A percentile compares a stretch with the other conserved stretches of the same genome.
These are phyloP conservation scores for Gymnopus androsaceus DNA, from an alignment of 1,284 basidiomycete species.

Conservation along the genomic window DNA sequence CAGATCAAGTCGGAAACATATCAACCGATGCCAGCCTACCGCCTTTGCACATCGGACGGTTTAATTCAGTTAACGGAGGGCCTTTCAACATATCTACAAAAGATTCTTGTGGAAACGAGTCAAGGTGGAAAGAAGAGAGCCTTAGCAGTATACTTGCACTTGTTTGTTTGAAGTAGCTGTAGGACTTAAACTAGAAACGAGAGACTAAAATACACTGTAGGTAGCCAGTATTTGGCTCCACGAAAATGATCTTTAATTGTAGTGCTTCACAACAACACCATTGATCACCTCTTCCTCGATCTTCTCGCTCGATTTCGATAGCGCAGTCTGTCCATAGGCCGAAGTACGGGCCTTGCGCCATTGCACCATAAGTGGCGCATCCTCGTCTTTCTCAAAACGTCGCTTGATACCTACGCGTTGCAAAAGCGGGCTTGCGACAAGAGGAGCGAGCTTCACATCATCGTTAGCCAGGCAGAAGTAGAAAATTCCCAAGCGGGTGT, in stretches of 20 bases:
- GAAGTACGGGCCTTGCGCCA: conserved; percentile 42
- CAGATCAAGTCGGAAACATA: conserved; percentile 74
- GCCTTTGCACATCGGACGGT: conserved; percentile 72
- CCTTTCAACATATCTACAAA: conserved; percentile 48
- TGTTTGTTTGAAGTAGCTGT: too few relatives aligned
- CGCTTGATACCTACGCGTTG: conserved; percentile 34
- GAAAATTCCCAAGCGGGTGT: conserved; percentile 44
- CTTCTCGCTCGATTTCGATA: conserved; percentile 32
- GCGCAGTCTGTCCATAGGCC: conserved; percentile 38
- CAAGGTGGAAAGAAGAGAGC: conserved; percentile 10
- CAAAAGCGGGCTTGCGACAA: conserved; percentile 32
- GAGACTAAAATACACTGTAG: too few relatives aligned
- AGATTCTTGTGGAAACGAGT: conserved; percentile 22
- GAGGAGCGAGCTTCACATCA: conserved; percentile 31
- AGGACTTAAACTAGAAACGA: too few relatives aligned
- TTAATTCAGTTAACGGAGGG: conserved; percentile 65
- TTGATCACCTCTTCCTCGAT: conserved; percentile 45
- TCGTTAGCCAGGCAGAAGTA: conserved; percentile 43
- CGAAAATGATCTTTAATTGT: conserved; percentile 33
- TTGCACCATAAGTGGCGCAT: conserved; percentile 39
- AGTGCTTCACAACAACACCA: conserved; percentile 46
- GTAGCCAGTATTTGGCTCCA: too few relatives aligned
- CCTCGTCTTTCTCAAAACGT: conserved; percentile 28
- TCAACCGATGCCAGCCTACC: conserved; percentile 78
- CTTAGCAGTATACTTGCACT: not conserved